Base-by-base conservation (phyloP, 2,329 filamentous ascomycete species). In the Cytospora mali region DNA sequence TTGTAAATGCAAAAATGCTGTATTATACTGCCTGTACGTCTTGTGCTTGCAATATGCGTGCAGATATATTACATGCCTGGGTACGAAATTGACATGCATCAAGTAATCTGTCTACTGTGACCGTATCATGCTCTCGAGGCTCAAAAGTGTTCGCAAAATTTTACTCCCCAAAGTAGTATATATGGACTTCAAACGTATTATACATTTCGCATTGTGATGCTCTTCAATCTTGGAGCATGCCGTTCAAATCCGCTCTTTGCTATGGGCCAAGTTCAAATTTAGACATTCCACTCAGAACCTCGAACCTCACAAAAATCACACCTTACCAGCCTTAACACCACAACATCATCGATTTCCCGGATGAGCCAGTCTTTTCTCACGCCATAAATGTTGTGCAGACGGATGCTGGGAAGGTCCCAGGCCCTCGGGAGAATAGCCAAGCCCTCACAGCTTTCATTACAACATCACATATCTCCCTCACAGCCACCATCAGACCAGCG, bases 1-100 rank as follows among this genome's bases (percentile, higher is more conserved):
- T 61, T 63, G 51, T 59, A 62, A 65, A 68, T 63, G 28, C 33
- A 25, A 58, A 48, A 33, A 51, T 58, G 21, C 21, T 42, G 55
- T 58, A 54, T 58, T 50, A 31, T 58, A 50, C 54, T 54, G 39
- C 33, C 49, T 49, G 28, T 58, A 49, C 35, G 28, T 35, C 6
- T 48, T 28, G 39, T 54, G 28, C 48, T n/a, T 18, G 23, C 16
- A 29, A 2, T 16, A 14, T 16, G 35, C 2, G 16, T 35, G 33
- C 16, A n/a, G 35, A 39, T n/a, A 18, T 39, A 13, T 18, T 11
- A n/a, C n/a, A 27, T 27, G n/a, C n/a, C n/a, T n/a, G n/a, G n/a
- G n/a, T n/a, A 35, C 25, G 18, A 18, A 4, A 11, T 46, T 4
- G n/a, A 46, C 9, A 6, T 46, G 42, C 9, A 23, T n/a, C 9